A percentile compares a stretch with the other conserved stretches of the same genome.
These are phyloP conservation scores for Coprinellus micaceus DNA, from an alignment of 768 basidiomycete genomes.

Conservation along the genomic window DNA sequence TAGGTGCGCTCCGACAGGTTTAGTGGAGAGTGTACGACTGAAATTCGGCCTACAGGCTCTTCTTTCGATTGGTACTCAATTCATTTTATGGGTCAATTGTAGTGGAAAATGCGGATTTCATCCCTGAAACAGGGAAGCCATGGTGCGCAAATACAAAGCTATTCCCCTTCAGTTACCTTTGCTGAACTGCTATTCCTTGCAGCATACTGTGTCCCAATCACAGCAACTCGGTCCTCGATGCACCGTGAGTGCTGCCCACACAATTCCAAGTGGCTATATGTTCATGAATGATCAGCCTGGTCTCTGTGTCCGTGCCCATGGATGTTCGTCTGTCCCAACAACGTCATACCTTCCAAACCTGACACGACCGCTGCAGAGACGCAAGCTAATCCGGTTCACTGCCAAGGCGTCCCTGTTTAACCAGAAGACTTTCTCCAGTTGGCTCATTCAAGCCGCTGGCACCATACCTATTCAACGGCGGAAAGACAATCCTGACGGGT, in stretches of 20 bases:
- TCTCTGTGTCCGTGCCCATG: slow-evolving; percentile 71
- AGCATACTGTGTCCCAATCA: slow-evolving; percentile 88
- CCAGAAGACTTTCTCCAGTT: slow-evolving; percentile 77
- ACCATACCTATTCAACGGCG: slow-evolving; percentile 79
- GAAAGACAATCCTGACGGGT: slow-evolving; percentile 59
- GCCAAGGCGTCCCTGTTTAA: slow-evolving; percentile 89
- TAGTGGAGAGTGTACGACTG: background rate
- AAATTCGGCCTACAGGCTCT: slow-evolving; percentile 37
- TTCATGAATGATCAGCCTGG: slow-evolving; percentile 41
- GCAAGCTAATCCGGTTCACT: slow-evolving; percentile 78
- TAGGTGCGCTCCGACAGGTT: slow-evolving; percentile 37
- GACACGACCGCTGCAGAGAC: slow-evolving; percentile 41
- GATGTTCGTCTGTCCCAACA: slow-evolving; percentile 37
- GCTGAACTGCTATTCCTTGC: slow-evolving; percentile 6
- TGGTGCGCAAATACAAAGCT: slow-evolving; percentile 45
- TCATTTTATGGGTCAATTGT: slow-evolving; percentile 91
- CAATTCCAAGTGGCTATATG: background rate
- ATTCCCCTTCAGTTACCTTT: background rate
- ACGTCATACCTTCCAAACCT: background rate
- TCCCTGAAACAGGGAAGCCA: slow-evolving; percentile 70
- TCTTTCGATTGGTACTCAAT: slow-evolving; percentile 82
- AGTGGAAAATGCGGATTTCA: slow-evolving; percentile 68
- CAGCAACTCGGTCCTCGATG: slow-evolving; percentile 82
- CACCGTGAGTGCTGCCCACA: slow-evolving; percentile 51
- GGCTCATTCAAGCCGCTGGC: slow-evolving; percentile 87